A percentile compares a stretch with the other conserved stretches of the same genome.
phyloP scores from a whole-genome alignment of 306 rosid genomes.

The Morella rubra region DNA sequence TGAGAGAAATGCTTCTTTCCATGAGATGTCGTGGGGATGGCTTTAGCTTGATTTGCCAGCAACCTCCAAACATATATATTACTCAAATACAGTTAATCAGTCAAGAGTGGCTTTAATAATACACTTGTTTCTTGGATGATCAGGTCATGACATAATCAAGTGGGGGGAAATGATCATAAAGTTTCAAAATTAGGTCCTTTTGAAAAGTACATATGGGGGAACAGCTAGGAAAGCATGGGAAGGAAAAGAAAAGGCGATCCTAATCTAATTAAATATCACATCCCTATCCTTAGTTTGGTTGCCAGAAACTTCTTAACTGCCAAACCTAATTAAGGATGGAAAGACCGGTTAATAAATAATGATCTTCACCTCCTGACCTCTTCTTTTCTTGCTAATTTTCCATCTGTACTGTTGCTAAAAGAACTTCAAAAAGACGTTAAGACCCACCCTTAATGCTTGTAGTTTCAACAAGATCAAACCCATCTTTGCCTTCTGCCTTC shows the following conservation, averaged over 20 bases:
- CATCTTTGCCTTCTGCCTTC: background rate
- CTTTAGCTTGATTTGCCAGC: slow-evolving; percentile 58
- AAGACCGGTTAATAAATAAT: background rate
- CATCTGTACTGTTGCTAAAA: slow-evolving; percentile 22
- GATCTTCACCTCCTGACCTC: slow-evolving; percentile 29
- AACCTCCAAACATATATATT: slow-evolving; percentile 41
- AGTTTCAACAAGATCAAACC: slow-evolving; percentile 4
- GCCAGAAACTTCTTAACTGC: slow-evolving; percentile 23
- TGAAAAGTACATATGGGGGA: slow-evolving; percentile 44
- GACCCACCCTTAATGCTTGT: slow-evolving; percentile 8
- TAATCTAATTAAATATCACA: slow-evolving; percentile 28
- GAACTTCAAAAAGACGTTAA: slow-evolving; percentile 43
- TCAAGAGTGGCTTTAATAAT: slow-evolving; percentile 42
- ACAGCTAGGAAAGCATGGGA: slow-evolving; percentile 39
- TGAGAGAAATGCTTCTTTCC: slow-evolving; percentile 35
- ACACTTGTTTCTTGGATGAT: slow-evolving; percentile 40
- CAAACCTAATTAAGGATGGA: slow-evolving; percentile 5
- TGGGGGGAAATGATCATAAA: slow-evolving; percentile 48
- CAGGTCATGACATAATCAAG: slow-evolving; percentile 40
- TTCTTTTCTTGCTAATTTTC: slow-evolving; percentile 18
- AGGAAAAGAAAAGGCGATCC: slow-evolving; percentile 24
- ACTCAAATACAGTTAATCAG: slow-evolving; percentile 44
- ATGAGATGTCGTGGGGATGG: slow-evolving; percentile 35
- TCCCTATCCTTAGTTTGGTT: slow-evolving; percentile 25
- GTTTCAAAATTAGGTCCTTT: slow-evolving; percentile 36